Conservation (phyloP, 2,329 filamentous ascomycete genomes). For the Phaeosphaeriaceae sp. region DNA sequence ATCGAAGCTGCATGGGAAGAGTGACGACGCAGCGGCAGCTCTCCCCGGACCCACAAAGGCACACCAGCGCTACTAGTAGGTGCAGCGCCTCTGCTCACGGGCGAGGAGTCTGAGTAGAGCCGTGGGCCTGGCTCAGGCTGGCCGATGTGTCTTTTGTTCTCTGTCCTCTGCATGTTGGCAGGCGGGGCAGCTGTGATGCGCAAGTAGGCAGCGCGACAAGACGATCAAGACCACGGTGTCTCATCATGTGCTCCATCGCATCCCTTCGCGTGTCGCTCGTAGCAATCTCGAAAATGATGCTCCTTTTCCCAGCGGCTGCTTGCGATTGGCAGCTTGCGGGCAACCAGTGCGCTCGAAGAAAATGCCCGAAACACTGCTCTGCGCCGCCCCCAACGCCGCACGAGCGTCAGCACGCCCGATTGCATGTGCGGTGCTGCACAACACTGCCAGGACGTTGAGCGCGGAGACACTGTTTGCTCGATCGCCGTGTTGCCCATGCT, state of each 20-base stretch:
- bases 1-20: neutral
- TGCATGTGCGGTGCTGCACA: slow-evolving; percentile 5
- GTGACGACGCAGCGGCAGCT: neutral
- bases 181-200: slow-evolving; percentile 12
- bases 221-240: slow-evolving; percentile 20
- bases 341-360: slow-evolving; percentile 10
- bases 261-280: slow-evolving; percentile 10
- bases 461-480: neutral
- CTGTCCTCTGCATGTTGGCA: neutral
- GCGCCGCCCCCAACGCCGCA: slow-evolving; percentile 4
- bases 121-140: slow-evolving; percentile 13
- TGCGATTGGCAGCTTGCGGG: neutral
- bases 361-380: slow-evolving; percentile 17
- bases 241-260: slow-evolving; percentile 24
- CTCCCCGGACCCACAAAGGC: neutral
- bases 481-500: neutral
- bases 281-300: neutral
- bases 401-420: slow-evolving; percentile 4
- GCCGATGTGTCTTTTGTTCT: neutral
- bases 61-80: neutral
- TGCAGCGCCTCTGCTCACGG: neutral
- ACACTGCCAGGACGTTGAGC: slow-evolving; percentile 1
- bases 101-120: neutral
- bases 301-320: neutral
- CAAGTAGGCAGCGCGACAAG: no score